Percentiles rank a stretch among this genome's conserved stretches.
Evolutionary conservation across 1,139 yeast species (phyloP).

Genomic region (Hanseniaspora sp.): DNA sequence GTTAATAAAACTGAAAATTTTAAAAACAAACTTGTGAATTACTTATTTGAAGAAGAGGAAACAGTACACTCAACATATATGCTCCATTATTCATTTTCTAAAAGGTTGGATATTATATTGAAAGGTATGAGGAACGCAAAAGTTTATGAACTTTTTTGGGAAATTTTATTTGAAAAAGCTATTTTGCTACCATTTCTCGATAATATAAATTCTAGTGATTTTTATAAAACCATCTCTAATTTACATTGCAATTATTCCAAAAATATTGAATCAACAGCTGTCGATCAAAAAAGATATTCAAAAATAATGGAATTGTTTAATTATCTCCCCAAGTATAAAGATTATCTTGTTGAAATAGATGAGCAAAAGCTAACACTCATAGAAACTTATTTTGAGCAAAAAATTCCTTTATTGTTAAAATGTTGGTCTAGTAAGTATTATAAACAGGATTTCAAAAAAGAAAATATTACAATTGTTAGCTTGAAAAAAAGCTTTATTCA

Average conservation of each 20-base stretch:
- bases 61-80: background rate
- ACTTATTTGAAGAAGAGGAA: background rate
- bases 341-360: background rate
- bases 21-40: background rate
- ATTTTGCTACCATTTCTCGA: background rate
- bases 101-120: background rate
- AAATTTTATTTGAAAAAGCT: background rate
- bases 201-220: background rate
- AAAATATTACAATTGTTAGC: background rate
- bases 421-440: background rate
- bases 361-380: background rate
- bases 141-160: background rate
- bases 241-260: background rate
- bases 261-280: background rate
- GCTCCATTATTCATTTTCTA: background rate
- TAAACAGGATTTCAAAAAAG: background rate
- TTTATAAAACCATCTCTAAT: background rate
- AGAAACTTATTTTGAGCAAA: background rate
- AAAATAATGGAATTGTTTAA: background rate
- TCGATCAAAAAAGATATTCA: background rate
- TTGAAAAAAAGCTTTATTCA: background rate
- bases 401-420: background rate
- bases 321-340: background rate
- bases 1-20: background rate
- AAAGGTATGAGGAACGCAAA: background rate